Conservation (phyloP, 768 basidiomycete species). For the Collybia sordida region DNA sequence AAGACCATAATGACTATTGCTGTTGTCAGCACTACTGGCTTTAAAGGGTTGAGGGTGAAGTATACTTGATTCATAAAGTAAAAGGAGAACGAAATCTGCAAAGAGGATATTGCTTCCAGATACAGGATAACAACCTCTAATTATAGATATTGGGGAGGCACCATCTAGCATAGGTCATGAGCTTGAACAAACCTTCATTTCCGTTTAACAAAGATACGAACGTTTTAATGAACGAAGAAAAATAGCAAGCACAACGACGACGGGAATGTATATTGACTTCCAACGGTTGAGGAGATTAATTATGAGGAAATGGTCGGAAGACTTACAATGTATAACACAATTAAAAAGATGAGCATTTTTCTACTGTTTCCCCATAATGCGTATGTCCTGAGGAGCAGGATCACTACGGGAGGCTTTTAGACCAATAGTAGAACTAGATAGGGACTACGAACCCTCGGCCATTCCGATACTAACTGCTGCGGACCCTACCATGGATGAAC, state of each 20-base stretch:
- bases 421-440: background rate
- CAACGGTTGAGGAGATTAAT: background rate
- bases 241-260: slow-evolving; percentile 3
- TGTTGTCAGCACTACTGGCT: background rate
- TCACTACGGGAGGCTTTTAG: slow-evolving; percentile 5
- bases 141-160: slow-evolving; percentile 6
- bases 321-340: slow-evolving; percentile 7
- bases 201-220: background rate
- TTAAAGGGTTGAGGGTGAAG: background rate
- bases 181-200: background rate
- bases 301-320: background rate
- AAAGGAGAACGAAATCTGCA: slow-evolving; percentile 5
- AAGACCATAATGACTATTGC: background rate
- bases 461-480: slow-evolving; percentile 6
- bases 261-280: slow-evolving; percentile 5
- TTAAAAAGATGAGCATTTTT: slow-evolving; percentile 6
- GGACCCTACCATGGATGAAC: slow-evolving; percentile 1
- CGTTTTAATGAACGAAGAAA: slow-evolving; percentile 9
- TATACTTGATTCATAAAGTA: slow-evolving; percentile 6
- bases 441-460: slow-evolving; percentile 9
- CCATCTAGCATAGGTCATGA: slow-evolving; percentile 2
- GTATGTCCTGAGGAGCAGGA: slow-evolving; percentile 17
- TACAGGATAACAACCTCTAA: slow-evolving; percentile 10
- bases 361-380: slow-evolving; percentile 15
- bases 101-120: slow-evolving; percentile 9